phyloP scores from a whole-genome alignment of 73 alveolate species.

The Paramecium sonneborni region DNA sequence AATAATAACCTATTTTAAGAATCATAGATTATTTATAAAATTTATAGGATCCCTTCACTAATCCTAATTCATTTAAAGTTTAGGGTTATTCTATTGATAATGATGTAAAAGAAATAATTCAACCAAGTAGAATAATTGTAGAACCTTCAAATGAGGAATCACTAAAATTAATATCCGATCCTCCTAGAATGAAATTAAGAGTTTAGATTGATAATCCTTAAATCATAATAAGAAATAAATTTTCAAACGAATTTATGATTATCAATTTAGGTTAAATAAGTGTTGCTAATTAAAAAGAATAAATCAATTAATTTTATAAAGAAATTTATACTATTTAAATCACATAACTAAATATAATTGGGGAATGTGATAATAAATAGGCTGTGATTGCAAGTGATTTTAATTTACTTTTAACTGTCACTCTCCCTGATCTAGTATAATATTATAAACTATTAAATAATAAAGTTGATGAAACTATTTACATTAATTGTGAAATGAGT shows the following conservation, averaged over 20 bases:
- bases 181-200: neutral
- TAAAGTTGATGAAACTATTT: neutral
- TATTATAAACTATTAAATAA: neutral
- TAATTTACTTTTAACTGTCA: neutral
- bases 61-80: slow-evolving; percentile 22
- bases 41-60: neutral
- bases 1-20: slow-evolving; percentile 10
- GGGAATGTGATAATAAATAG: neutral
- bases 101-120: neutral
- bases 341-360: neutral
- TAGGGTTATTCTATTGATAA: neutral
- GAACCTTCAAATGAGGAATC: neutral
- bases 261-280: slow-evolving; percentile 19
- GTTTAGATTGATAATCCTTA: slow-evolving; percentile 30
- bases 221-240: neutral
- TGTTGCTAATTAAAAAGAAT: neutral
- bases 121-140: neutral
- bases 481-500: slow-evolving; percentile 5
- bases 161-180: neutral
- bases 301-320: neutral
- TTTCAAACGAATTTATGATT: neutral
- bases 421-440: neutral
- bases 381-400: neutral
- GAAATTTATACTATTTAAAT: neutral
- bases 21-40: neutral